Conservation (phyloP, 495 filamentous ascomycete genomes). For the Daldinia decipiens region DNA sequence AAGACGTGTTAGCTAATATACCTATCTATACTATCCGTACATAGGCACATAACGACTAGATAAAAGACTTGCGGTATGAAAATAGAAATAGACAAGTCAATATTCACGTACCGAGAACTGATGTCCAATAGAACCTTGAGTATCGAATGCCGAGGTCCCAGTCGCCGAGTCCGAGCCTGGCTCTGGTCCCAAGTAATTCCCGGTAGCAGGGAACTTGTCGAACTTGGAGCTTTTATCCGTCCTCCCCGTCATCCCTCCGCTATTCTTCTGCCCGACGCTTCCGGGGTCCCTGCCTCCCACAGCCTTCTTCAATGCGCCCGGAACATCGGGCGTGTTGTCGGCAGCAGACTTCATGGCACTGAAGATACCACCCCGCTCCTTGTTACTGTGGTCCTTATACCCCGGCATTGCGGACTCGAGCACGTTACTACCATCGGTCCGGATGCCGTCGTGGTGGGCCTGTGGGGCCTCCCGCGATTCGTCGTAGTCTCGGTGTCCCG, state of each 20-base stretch:
- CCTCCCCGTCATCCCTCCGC: slow-evolving; percentile 19
- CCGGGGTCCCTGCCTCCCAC: slow-evolving; percentile 12
- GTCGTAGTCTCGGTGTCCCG: slow-evolving; percentile 31
- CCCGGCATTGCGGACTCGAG: slow-evolving; percentile 30
- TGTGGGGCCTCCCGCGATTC: slow-evolving; percentile 21
- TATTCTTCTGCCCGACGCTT: slow-evolving; percentile 12
- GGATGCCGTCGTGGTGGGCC: slow-evolving; percentile 8
- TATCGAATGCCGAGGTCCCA: slow-evolving; percentile 49
- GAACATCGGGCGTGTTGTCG: slow-evolving; percentile 9
- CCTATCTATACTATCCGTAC: too few relatives aligned
- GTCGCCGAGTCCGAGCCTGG: slow-evolving; percentile 4
- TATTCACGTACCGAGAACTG: slow-evolving; percentile 47
- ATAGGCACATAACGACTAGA: not conserved
- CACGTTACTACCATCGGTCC: slow-evolving; percentile 2
- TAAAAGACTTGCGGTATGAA: not conserved
- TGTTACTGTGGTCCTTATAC: slow-evolving; percentile 9
- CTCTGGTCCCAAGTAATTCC: slow-evolving; percentile 12
- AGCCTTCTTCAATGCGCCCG: slow-evolving; percentile 17
- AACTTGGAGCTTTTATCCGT: slow-evolving; percentile 21
- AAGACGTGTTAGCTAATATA: not conserved
- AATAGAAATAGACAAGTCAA: not conserved
- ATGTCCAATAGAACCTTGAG: slow-evolving; percentile 51
- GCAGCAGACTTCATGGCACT: slow-evolving; percentile 19
- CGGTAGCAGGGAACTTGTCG: slow-evolving; percentile 27
- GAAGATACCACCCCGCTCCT: slow-evolving; percentile 19